Percentiles rank a stretch among this genome's conserved stretches.
Evolutionary conservation across 768 basidiomycete species (phyloP).

Genomic region (Boletus rubescentipes): DNA sequence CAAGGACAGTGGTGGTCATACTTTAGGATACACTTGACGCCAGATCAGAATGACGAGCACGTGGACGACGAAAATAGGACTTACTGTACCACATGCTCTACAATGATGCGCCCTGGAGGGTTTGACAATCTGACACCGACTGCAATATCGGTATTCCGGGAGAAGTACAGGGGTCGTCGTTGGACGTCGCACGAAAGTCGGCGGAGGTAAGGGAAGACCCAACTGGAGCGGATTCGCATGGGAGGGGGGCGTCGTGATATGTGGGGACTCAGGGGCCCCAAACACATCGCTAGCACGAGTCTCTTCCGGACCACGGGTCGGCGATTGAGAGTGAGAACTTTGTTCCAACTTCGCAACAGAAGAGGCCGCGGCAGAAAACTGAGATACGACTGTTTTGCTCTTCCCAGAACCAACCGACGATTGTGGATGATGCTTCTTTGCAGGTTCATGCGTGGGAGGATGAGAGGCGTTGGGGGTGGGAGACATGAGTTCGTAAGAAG

Average conservation of each 20-base stretch:
- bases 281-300: conserved; percentile 13
- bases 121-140: conserved; percentile 61
- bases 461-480: conserved; percentile 12
- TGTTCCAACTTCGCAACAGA: conserved; percentile 12
- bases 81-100: conserved; percentile 75
- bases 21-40: conserved; percentile 67
- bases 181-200: conserved; percentile 32
- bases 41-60: background rate
- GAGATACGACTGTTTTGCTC: conserved; percentile 11
- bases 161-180: conserved; percentile 48
- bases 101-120: conserved; percentile 81
- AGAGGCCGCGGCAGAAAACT: conserved; percentile 11
- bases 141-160: conserved; percentile 69
- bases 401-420: conserved; percentile 27
- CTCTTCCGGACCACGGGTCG: conserved; percentile 20
- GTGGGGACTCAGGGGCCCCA: conserved; percentile 9
- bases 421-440: conserved; percentile 12
- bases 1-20: conserved; percentile 93
- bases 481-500: conserved; percentile 28
- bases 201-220: conserved; percentile 8
- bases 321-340: conserved; percentile 17
- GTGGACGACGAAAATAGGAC: conserved; percentile 24
- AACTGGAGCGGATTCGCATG: conserved; percentile 11
- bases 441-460: conserved; percentile 15
- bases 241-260: conserved; percentile 3